These are phyloP conservation scores for Alloteropsis semialata DNA, from an alignment of 176 grass and related monocot species.

Conservation along the genomic window DNA sequence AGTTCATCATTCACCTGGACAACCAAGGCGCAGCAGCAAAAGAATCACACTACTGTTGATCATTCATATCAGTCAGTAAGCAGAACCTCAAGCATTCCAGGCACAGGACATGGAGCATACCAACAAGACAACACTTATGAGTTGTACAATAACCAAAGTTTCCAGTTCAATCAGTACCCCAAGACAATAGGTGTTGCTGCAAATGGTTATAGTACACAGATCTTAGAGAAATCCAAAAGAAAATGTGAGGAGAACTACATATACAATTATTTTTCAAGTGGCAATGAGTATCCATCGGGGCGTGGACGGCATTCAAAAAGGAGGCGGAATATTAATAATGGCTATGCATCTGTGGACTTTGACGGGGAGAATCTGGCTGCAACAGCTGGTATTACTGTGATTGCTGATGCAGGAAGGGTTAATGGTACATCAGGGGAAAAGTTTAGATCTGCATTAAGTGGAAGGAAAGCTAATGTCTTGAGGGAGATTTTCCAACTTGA, in stretches of 20 bases:
- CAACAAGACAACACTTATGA: slow-evolving; percentile 49
- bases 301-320: slow-evolving; percentile 44
- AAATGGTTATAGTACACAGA: slow-evolving; percentile 12
- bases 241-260: slow-evolving; percentile 51
- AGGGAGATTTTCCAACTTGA: slow-evolving; percentile 58
- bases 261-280: slow-evolving; percentile 40
- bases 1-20: slow-evolving; percentile 44
- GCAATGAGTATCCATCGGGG: slow-evolving; percentile 36
- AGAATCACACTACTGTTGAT: slow-evolving; percentile 32
- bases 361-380: neutral
- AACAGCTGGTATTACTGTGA: slow-evolving; percentile 2
- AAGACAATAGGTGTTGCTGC: slow-evolving; percentile 30
- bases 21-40: slow-evolving; percentile 24
- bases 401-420: slow-evolving; percentile 17
- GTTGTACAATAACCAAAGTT: slow-evolving; percentile 55
- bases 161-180: slow-evolving; percentile 50
- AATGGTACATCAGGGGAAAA: slow-evolving; percentile 34
- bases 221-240: slow-evolving; percentile 38
- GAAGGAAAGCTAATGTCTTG: slow-evolving; percentile 50
- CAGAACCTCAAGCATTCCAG: slow-evolving; percentile 29
- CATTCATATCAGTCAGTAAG: slow-evolving; percentile 31
- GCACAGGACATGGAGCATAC: slow-evolving; percentile 29
- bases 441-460: slow-evolving; percentile 26
- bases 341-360: neutral
- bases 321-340: slow-evolving; percentile 28